These are phyloP conservation scores for Candida glucosophila DNA, from an alignment of 1,139 yeast species.

Conservation along the genomic window DNA sequence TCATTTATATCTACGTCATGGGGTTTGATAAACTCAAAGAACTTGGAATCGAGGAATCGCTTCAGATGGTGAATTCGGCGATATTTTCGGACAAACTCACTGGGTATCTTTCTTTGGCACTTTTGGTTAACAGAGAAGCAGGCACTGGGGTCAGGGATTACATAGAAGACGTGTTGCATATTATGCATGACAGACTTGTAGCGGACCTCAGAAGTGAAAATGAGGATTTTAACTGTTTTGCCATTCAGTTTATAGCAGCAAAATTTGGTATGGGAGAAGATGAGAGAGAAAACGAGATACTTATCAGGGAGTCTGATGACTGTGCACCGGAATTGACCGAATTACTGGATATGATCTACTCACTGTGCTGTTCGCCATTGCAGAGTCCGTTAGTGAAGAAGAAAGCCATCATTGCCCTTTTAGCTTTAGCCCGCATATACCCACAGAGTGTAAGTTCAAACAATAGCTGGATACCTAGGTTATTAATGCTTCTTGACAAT, in stretches of 20 bases:
- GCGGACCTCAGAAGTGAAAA: conserved; percentile 42
- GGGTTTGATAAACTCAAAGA: conserved; percentile 48
- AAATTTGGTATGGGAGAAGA: conserved; percentile 37
- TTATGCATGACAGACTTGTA: conserved; percentile 27
- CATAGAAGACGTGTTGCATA: conserved; percentile 31
- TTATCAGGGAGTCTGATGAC: conserved; percentile 13
- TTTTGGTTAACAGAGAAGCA: conserved; percentile 38
- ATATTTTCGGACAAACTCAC: conserved; percentile 69
- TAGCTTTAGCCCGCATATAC: conserved; percentile 38
- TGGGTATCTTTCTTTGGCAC: conserved; percentile 68
- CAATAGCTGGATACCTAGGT: conserved; percentile 64
- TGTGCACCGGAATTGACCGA: conserved; percentile 35
- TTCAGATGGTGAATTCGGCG: conserved; percentile 47
- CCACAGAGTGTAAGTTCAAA: conserved; percentile 28
- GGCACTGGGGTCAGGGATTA: conserved; percentile 11
- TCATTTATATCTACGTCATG: conserved; percentile 59
- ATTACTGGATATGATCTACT: conserved; percentile 56
- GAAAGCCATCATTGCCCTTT: conserved; percentile 64
- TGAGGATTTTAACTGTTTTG: conserved; percentile 61
- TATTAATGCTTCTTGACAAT: conserved; percentile 56
- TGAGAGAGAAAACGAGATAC: conserved; percentile 4
- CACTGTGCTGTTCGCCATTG: conserved; percentile 69
- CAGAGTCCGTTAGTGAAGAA: conserved; percentile 49
- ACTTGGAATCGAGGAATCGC: conserved; percentile 63
- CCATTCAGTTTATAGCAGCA: conserved; percentile 59